Evolutionary conservation across 805 yeast genomes (phyloP), one percentile per base, ranked within the genome.

Genomic region (Wickerhamiella hasegawae): DNA sequence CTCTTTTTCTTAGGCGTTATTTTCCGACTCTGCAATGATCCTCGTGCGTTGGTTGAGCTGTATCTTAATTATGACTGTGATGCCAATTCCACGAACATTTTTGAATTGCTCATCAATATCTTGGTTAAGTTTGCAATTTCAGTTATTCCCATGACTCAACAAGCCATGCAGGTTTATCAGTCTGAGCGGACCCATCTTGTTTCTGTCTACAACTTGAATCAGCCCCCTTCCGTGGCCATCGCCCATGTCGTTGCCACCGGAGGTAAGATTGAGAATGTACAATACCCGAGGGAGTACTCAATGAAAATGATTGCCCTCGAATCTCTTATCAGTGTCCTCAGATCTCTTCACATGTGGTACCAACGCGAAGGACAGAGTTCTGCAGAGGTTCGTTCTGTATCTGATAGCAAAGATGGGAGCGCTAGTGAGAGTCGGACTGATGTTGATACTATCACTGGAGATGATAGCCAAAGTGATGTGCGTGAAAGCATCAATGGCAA

Each of bases 21-120:
- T 18, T 79, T 80, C 47, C 67, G 93, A 45, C 58, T 90, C 26
- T 78, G 93, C 52, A 73, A 73, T 43, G 94, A 87, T 57, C 93
- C 97, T 30, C 68, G 93, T 41, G 76, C 92, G 15, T 61, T 92
- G 42, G 82, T 92, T 39, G 99, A 90, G 58, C 73, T 90, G 40
- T 90, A 87, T 52, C 66, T 90, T 49, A 90, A 90, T 57, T 92
- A 90, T 55, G 99, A 90, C 56, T 90, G 99, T 62, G 94, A 84
- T 53, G 62, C 73, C 22, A 58, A 69, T 2, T 63, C 67, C 15
- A 69, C 76, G 66, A 90, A 90, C 53, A 65, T 85, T 33, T 82
- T 85, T 57, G 98, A 90, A 57, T 65, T 73, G 34, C 63, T 84
- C 29, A 71, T 84, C 35, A 85, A 83, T 44, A 76, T 78, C 45